Base-by-base conservation (phyloP, 768 basidiomycete genomes). In the Calocybe indica region DNA sequence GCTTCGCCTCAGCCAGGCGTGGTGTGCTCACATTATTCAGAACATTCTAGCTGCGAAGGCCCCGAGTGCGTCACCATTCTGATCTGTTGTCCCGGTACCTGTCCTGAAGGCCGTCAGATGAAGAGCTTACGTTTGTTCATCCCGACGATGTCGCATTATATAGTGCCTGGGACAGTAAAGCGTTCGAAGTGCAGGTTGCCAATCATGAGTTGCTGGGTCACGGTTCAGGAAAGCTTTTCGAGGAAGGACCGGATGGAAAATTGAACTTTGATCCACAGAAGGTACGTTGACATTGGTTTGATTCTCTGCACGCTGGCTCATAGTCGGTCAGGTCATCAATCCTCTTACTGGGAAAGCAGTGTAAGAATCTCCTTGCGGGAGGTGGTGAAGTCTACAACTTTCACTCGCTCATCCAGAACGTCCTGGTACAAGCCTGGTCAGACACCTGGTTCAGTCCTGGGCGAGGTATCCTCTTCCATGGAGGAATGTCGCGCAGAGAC, bases 401-500 rank as follows among this genome's bases (percentile, higher is more conserved):
- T 29, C 34, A 3, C 31, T 41, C 15, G 29, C 42, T 10, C 15
- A 15, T 38, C 10, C 45, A 91, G 88, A 46, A 74, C 78, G 3
- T 83, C 86, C 11, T 93, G 91, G 91, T 94, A 94, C 64, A 87
- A 87, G 60, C 77, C 85, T 32, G 91, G 91, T 6, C 91, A 92
- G 63, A 90, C 86, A 0, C 77, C 88, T 35, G 86, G 80, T 42
- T 82, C 88, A 7, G 83, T 92, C 1, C 72, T 94, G 1, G 91
- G 91, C 0, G 86, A 92, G 51, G 86, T 91, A 6, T 91, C 88
- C 3, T 92, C 90, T 0, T 92, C 91, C 1, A 80, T 92, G 79
- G 92, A 93, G 65, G 91, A 93, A 68, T 92, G 91, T 55, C 81
- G 92, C n/a, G 91, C 91, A 7, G 92, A 94, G 67, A 77, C 88